Conservation (phyloP, 2,329 filamentous ascomycete genomes). For the Exophiala lecanii-corni region DNA sequence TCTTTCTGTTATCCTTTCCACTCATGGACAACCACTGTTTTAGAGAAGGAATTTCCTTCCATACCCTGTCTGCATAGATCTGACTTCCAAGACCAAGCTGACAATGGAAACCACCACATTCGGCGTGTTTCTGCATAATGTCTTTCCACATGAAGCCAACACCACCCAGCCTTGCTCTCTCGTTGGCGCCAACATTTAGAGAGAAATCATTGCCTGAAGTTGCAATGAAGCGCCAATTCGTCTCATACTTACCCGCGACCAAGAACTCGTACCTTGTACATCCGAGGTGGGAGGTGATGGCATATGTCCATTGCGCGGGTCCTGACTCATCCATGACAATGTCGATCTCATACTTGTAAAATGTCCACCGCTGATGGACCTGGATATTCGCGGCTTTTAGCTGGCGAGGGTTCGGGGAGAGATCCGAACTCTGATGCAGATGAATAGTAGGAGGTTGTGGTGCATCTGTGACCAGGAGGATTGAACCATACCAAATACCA, state of each 20-base stretch:
- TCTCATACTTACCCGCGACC: conserved; percentile 83
- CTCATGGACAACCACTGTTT: conserved; percentile 94
- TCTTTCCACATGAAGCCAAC: conserved; percentile 99
- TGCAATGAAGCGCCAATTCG: conserved; percentile 90
- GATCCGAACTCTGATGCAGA: conserved; percentile 80
- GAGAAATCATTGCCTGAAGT: conserved; percentile 97
- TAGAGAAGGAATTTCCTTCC: conserved; percentile 90
- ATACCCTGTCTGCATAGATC: conserved; percentile 90
- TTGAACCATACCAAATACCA: conserved; percentile 87
- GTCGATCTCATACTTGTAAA: conserved; percentile 91
- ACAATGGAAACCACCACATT: conserved; percentile 92
- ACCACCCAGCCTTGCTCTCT: conserved; percentile 79
- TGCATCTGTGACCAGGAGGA: conserved; percentile 85
- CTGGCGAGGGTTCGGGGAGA: conserved; percentile 89
- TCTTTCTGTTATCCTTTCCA: conserved; percentile 89
- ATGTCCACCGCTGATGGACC: conserved; percentile 88
- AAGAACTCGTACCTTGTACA: conserved; percentile 98
- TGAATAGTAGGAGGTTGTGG: conserved; percentile 94
- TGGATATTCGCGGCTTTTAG: conserved; percentile 76
- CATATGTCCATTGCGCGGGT: conserved; percentile 90
- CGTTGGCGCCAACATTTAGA: conserved; percentile 77
- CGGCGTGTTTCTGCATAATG: conserved; percentile 92
- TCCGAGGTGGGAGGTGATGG: conserved; percentile 91
- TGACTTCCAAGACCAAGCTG: conserved; percentile 91
- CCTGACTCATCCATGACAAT: conserved; percentile 77